These are phyloP conservation scores for Ophiosphaerella narmari DNA, from an alignment of 2,329 filamentous ascomycete species.

Conservation along the genomic window DNA sequence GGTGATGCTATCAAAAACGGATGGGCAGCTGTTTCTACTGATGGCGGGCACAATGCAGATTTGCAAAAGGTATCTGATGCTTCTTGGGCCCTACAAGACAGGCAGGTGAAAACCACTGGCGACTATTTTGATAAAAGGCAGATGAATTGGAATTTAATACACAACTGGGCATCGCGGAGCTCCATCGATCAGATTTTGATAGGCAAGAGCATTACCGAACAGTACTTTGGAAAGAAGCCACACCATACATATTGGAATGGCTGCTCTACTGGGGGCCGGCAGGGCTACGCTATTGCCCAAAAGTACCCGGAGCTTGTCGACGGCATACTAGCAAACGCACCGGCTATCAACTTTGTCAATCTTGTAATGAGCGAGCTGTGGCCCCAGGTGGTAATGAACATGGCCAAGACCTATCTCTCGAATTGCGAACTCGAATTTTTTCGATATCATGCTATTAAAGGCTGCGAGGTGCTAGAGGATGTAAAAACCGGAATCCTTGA, in stretches of 20 bases:
- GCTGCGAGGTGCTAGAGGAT: constrained; percentile 35
- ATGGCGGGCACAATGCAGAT: constrained; percentile 34
- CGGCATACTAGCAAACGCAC: constrained; percentile 42
- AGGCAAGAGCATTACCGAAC: constrained; percentile 39
- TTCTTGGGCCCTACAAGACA: constrained; percentile 24
- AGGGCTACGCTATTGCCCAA: constrained; percentile 43
- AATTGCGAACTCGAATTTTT: constrained; percentile 37
- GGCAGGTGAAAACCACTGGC: neutral
- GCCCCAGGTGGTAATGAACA: constrained; percentile 37
- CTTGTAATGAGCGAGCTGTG: constrained; percentile 27
- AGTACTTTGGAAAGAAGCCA: constrained; percentile 41
- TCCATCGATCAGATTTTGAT: constrained; percentile 43
- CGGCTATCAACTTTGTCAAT: constrained; percentile 31
- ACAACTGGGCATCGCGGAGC: constrained; percentile 47
- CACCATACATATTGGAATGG: constrained; percentile 43
- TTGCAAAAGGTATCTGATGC: constrained; percentile 8
- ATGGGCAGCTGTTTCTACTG: constrained; percentile 40
- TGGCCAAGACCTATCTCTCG: constrained; percentile 21
- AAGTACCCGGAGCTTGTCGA: constrained; percentile 38
- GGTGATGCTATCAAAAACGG: constrained; percentile 31
- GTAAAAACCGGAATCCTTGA: constrained; percentile 41
- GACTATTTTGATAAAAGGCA: neutral
- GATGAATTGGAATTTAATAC: constrained; percentile 37
- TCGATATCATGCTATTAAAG: constrained; percentile 20
- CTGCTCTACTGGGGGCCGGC: constrained; percentile 43